Base-by-base conservation (phyloP, 495 filamentous ascomycete species). In the Annulohypoxylon bovei region DNA sequence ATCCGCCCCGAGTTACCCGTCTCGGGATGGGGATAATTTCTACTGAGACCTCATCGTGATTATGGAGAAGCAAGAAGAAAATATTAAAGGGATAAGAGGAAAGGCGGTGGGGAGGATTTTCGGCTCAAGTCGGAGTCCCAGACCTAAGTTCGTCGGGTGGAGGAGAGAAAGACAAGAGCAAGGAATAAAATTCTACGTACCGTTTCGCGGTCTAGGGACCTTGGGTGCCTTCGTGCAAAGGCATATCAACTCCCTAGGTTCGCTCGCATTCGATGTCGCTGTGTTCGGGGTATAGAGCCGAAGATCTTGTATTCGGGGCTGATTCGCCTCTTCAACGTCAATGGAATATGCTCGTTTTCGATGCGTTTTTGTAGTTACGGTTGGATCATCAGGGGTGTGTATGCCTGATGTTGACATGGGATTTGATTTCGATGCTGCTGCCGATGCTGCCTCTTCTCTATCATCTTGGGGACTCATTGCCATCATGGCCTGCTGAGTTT, bases 171-270 rank as follows among this genome's bases (percentile, higher is more conserved):
- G 50, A 78, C n/a, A 65, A 11, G n/a, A 37, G 37, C n/a, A 62
- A 30, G 23, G 28, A 52, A 64, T 56, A 68, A 67, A 55, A 71
- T 63, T 62, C 47, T 65, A 88, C 93, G 81, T 86, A 98, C 95
- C 93, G 84, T 99, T 99, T 75, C 95, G 88, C 59, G 95, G 95
- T 72, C 95, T 83, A 25, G 95, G 95, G 55, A 98, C 93, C 79
- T 98, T 97, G 4, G 93, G 93, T 70, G 93, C 92, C 23, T 93
- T 93, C 70, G 96, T 92, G 79, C 95, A 99, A 72, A 98, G 88
- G 83, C 95, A 99, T 62, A 97, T 82, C 28, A 83, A 69, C n/a
- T 84, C 82, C 52, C 78, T 72, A 16, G 75, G 71, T 56, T 79
- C 77, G 42, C 74, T 68, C 6, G 71, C 65, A 28, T 65, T 56